Evolutionary conservation across 2,329 filamentous ascomycete species (phyloP).

Genomic region (Penicillium nordicum): DNA sequence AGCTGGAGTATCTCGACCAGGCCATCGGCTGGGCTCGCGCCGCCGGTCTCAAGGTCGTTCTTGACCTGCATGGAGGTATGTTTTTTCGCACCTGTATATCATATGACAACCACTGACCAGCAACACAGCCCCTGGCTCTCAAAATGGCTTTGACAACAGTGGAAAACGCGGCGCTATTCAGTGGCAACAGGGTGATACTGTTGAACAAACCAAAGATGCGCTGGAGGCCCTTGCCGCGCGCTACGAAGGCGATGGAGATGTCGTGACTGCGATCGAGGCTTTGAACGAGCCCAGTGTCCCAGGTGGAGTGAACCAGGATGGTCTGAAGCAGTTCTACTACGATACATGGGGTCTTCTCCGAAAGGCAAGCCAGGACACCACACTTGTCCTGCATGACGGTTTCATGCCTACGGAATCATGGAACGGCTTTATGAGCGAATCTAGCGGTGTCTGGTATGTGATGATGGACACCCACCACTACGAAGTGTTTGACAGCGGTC

Average conservation of each 20-base stretch:
- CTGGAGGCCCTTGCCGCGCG: conserved; percentile 57
- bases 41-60: conserved; percentile 60
- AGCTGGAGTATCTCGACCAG: conserved; percentile 55
- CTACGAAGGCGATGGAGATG: conserved; percentile 57
- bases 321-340: conserved; percentile 54
- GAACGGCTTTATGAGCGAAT: conserved; percentile 59
- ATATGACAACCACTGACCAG: neutral
- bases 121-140: conserved; percentile 53
- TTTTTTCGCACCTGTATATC: conserved; percentile 2
- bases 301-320: conserved; percentile 42
- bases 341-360: conserved; percentile 51
- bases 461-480: conserved; percentile 66
- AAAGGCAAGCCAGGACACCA: conserved; percentile 43
- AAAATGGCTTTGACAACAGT: conserved; percentile 67
- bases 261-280: conserved; percentile 53
- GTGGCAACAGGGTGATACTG: conserved; percentile 39
- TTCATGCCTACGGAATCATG: conserved; percentile 50
- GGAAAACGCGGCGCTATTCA: conserved; percentile 45
- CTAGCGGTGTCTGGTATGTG: conserved; percentile 47
- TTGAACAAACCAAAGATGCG: conserved; percentile 48
- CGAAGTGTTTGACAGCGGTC: conserved; percentile 30
- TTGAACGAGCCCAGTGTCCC: conserved; percentile 43
- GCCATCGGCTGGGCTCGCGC: conserved; percentile 58
- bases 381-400: conserved; percentile 56
- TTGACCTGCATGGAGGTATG: conserved; percentile 65